Evolutionary conservation across 805 yeast species (phyloP), one percentile per base, ranked within the genome.

Genomic region (Maudiozyma bulderi): DNA sequence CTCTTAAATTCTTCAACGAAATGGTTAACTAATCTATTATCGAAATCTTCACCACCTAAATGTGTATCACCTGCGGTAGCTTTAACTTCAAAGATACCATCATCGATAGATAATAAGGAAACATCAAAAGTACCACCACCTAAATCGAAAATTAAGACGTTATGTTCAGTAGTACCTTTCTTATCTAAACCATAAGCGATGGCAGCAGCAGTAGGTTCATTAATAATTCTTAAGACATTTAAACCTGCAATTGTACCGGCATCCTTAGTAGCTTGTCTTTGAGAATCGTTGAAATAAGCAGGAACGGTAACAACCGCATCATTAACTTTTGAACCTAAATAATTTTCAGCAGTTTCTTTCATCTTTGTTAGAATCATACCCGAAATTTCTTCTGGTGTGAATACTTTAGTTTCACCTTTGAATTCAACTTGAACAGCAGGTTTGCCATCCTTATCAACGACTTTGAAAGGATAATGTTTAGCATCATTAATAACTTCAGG

Each of bases 121-220:
- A 89, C 96, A 87, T 88, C 96, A 74, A 88, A 88, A 66, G 96
- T 88, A 78, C 96, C 96, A 74, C 96, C 96, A 81, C 96, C 96
- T 67, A 88, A 78, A 74, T 88, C 96, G 78, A 88, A 88, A 65
- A 88, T 88, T 67, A 88, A 77, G 54, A 88, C 91, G 73, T 85
- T 83, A 78, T 84, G 84, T 76, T 86, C 95, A 64, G 80, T 81
- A 69, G 78, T 79, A 67, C 81, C 77, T 57, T 75, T 75, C 76
- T 82, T 80, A 59, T 85, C 91, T 55, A 90, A 79, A 74, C 96
- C 96, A 76, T 89, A 89, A 58, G 96, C 96, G 73, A 88, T 86
- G 56, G 96, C 96, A 57, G 96, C 96, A 47, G 96, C 96, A 55
- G 96, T 88, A 62, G 97, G 96, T 77, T 89, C 97, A 74, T 89